phyloP scores from a whole-genome alignment of 768 basidiomycete species.

The Suillus cothurnatus region DNA sequence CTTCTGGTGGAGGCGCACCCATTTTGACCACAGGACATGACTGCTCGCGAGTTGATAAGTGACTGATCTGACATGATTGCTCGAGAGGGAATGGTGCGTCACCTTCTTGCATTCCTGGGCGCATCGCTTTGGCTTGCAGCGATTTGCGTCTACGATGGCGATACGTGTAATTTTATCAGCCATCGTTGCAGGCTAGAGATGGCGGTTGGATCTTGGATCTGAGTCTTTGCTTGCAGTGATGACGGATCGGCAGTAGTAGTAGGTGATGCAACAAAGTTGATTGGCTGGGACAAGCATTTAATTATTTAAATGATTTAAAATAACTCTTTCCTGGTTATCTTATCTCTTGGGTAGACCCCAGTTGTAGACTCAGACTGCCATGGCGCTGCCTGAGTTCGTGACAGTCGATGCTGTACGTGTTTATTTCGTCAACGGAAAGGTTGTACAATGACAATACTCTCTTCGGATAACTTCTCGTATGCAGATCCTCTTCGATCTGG shows the following conservation, averaged over 20 bases:
- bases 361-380: background rate
- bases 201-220: conserved; percentile 2
- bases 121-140: conserved; percentile 95
- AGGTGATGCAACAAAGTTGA: background rate
- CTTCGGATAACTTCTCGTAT: conserved; percentile 27
- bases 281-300: background rate
- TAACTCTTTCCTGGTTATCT: background rate
- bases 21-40: conserved; percentile 98
- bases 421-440: background rate
- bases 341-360: background rate
- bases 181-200: conserved; percentile 44
- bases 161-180: conserved; percentile 97
- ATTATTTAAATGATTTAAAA: conserved; percentile 1
- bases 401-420: conserved; percentile 55
- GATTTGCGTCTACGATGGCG: conserved; percentile 89
- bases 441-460: background rate
- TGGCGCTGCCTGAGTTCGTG: conserved; percentile 27
- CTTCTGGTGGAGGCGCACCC: conserved; percentile 53
- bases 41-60: conserved; percentile 36
- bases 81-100: background rate
- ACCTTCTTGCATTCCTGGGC: conserved; percentile 99
- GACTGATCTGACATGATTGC: conserved; percentile 11
- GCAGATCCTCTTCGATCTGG: conserved; percentile 68
- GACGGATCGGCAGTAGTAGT: background rate
- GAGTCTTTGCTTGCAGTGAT: background rate